phyloP scores from a whole-genome alignment of 352 stramenopile species.

The Phytophthora lateralis region DNA sequence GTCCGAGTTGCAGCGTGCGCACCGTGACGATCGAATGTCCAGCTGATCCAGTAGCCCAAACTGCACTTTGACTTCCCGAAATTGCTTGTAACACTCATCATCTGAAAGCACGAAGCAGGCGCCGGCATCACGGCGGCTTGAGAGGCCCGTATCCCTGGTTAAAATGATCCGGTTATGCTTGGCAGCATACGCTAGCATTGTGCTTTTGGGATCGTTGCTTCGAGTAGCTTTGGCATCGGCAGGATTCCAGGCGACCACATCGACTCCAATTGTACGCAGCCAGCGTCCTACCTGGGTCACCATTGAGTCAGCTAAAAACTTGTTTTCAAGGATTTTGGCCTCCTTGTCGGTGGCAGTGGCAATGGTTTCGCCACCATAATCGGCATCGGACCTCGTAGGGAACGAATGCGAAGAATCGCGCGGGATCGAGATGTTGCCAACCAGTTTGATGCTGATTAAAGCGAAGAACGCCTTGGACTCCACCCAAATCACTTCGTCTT shows the following conservation, averaged over 20 bases:
- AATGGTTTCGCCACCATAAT: neutral
- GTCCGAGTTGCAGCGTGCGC: conserved; percentile 55
- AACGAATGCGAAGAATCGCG: neutral
- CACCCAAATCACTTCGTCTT: conserved; percentile 55
- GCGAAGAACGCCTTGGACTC: conserved; percentile 44
- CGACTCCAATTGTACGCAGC: conserved; percentile 75
- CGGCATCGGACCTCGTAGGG: conserved; percentile 8
- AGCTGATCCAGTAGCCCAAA: conserved; percentile 48
- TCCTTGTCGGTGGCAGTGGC: neutral
- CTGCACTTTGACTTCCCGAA: conserved; percentile 61
- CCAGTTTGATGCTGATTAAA: conserved; percentile 37
- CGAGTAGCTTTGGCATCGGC: conserved; percentile 6
- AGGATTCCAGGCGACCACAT: conserved; percentile 63
- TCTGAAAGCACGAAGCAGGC: conserved; percentile 62
- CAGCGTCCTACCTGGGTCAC: conserved; percentile 67
- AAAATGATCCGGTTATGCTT: conserved; percentile 55
- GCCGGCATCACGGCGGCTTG: conserved; percentile 47
- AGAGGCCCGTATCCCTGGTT: conserved; percentile 51
- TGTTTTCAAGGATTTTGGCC: conserved; percentile 42
- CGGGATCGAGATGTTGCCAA: conserved; percentile 36
- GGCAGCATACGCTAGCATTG: conserved; percentile 40
- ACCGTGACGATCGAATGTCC: conserved; percentile 46
- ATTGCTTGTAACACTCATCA: conserved; percentile 58
- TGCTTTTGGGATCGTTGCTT: conserved; percentile 24
- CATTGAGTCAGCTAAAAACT: conserved; percentile 82